Evolutionary conservation across 768 basidiomycete species (phyloP), one percentile per base, ranked within the genome.

Genomic region (Mycena belliarum): DNA sequence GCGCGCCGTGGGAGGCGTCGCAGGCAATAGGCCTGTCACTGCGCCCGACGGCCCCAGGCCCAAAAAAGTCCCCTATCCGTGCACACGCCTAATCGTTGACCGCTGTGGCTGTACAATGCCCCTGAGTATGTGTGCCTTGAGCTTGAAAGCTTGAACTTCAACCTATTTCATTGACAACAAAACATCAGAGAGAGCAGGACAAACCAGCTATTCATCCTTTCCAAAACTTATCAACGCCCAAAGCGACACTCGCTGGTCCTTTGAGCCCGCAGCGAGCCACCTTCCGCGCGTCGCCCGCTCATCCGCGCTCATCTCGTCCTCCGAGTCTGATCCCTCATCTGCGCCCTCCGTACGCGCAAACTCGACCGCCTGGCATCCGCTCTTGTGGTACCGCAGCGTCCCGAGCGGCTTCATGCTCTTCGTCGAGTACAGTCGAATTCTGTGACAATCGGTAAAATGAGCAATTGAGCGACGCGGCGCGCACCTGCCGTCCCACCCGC

Each of bases 401-500:
- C 96, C 96, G 8, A 99, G 86, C 0, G 89, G 73, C 63, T 92
- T 95, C 70, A 94, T 79, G 6, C 82, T 80, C 63, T 85, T 87
- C 3, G 91, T 87, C 0, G 93, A 89, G 72, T 89, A 94, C 9
- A 98, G 75, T 0, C 93, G 85, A 18, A 95, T 78, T 56, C 93
- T 97, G 66, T 2, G 16, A 14, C 16, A n/a, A 10, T 2, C 7
- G 10, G 35, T 41, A 21, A 41, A 42, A 42, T n/a, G 35, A 7
- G 48, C 20, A 38, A 5, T 38, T n/a, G 6, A 38, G 18, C 18
- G 37, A 38, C 18, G 37, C 37, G 37, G 6, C 3, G 18, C 89
- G 65, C 63, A 95, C 95, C 79, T 84, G 33, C 96, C 95, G 60
- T 98, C 95, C 96, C 96, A 98, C 0, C 95, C 93, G 3, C 89